Evolutionary conservation across 441 rosid species (phyloP), one percentile per base, ranked within the genome.

Genomic region (Omphalea diandra): DNA sequence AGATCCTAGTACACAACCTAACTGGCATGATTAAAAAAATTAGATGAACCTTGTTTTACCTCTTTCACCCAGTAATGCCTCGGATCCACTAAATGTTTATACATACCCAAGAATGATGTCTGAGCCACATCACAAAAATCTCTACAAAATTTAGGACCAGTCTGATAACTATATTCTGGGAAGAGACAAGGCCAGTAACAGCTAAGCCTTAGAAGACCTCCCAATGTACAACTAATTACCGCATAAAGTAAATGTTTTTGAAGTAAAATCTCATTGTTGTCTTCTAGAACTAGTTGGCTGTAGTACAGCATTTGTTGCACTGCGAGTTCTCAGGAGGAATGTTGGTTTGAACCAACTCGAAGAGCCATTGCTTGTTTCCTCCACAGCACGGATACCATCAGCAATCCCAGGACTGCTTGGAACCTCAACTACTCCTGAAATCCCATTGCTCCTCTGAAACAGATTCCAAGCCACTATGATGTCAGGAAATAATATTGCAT

Each of bases 251-350:
- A 35, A 31, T 17, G 32, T 17, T 72, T 53, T 40, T 31, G 44
- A 44, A 0, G 61, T 40, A 32, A 43, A 50, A 57, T 10, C 73
- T 10, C 61, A 27, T 29, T 67, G 67, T 46, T 59, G 81, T 57
- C 72, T 78, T 55, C 77, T 62, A 17, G 86, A 76, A 69, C 74
- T 69, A 31, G 74, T 60, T 70, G 35, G 80, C 46, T 77, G 84
- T 20, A 77, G 75, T 46, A 89, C 79, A 12, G 87, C 63, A 67
- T 58, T 83, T 59, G 85, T 65, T 57, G 79, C 84, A 62, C 89
- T 86, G 69, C 74, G 78, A 1, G 84, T 80, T 78, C 96, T 89
- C 26, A 41, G 55, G 41, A 93, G 73, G 64, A 85, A 76, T 29
- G 86, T 54, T 24, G 80, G 65, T 15, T 64, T 72, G 32, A 71